Conservation (phyloP, 1,284 basidiomycete genomes). For the Austropuccinia psidii region DNA sequence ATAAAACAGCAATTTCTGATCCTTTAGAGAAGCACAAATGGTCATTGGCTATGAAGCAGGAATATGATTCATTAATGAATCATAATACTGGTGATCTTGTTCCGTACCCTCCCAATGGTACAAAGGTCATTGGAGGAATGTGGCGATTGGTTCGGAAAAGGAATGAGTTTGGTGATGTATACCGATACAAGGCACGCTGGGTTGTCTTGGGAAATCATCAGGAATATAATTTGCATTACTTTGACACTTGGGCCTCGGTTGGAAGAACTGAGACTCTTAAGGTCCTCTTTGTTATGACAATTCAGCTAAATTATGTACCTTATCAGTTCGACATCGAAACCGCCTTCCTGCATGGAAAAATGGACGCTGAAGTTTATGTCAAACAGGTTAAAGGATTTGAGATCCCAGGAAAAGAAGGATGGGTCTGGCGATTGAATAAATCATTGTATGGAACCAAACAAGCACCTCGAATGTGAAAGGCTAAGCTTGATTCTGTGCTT, state of each 20-base stretch:
- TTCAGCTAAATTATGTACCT: not conserved
- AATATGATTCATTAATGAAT: not conserved
- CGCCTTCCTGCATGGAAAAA: slow-evolving; percentile 2
- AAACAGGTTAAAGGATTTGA: slow-evolving; percentile 7
- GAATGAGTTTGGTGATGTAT: not conserved
- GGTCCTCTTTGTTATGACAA: not conserved
- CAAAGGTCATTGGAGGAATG: slow-evolving; percentile 17
- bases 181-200: not conserved
- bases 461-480: not conserved
- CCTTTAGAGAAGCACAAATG: not conserved
- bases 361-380: not conserved
- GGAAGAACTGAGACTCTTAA: not conserved
- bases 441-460: slow-evolving; percentile 7
- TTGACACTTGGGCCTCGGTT: not conserved
- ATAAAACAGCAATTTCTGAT: not conserved
- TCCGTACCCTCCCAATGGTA: not conserved
- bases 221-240: not conserved
- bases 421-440: slow-evolving; percentile 6
- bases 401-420: not conserved
- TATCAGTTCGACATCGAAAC: slow-evolving; percentile 8
- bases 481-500: not conserved
- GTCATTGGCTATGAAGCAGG: not conserved
- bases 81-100: slow-evolving; percentile 3
- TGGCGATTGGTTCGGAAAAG: not conserved
- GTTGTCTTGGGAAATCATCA: slow-evolving; percentile 18